A percentile compares a stretch with the other conserved stretches of the same genome.
Conservation (phyloP, 176 grass and related monocot genomes). For the Oryza longistaminata region DNA sequence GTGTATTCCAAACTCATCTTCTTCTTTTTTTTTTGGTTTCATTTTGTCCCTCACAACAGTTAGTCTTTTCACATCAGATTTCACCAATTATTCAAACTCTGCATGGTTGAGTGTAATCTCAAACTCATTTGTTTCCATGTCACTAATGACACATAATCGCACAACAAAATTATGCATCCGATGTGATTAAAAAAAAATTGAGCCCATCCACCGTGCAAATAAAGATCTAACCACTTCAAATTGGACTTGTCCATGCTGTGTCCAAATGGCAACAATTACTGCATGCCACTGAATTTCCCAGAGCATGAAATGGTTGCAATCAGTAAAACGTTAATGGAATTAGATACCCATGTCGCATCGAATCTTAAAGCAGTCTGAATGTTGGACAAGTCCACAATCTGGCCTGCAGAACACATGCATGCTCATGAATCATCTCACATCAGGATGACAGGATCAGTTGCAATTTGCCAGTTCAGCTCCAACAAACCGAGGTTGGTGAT, state of each 20-base stretch:
- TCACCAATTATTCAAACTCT: too few relatives aligned
- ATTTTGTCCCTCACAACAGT: too few relatives aligned
- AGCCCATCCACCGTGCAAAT: neutral
- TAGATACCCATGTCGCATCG: neutral
- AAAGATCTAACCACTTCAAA: neutral
- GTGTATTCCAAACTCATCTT: neutral
- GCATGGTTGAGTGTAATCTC: too few relatives aligned
- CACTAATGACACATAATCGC: neutral
- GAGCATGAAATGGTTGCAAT: neutral
- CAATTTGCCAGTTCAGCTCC: neutral
- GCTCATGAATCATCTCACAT: neutral
- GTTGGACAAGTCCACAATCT: neutral
- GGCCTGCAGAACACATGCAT: neutral
- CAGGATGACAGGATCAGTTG: neutral
- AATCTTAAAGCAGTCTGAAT: neutral
- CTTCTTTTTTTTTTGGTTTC: too few relatives aligned
- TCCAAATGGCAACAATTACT: neutral
- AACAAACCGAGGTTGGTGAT: neutral
- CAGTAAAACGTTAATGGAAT: neutral
- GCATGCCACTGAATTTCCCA: neutral
- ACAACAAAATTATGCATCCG: neutral
- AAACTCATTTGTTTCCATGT: neutral
- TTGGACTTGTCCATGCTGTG: neutral
- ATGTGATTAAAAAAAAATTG: neutral
- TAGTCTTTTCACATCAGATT: too few relatives aligned